phyloP scores from a whole-genome alignment of 2,329 filamentous ascomycete genomes.

The Fusarium neocosmosporiellum region DNA sequence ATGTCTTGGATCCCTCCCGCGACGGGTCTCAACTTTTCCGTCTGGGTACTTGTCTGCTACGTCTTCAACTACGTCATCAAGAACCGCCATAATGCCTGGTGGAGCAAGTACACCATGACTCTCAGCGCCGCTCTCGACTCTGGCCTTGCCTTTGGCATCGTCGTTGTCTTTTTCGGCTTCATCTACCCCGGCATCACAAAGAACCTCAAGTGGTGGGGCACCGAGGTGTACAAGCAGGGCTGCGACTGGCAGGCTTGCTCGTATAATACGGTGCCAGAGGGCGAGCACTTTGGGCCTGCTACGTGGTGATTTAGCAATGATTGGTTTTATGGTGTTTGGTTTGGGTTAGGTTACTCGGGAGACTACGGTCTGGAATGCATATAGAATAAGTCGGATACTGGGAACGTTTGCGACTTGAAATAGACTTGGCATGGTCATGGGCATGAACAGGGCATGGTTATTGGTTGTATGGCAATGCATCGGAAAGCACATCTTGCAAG shows the following conservation, averaged over 20 bases:
- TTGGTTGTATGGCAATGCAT: constrained; percentile 3
- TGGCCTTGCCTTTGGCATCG: constrained; percentile 82
- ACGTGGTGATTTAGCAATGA: constrained; percentile 57
- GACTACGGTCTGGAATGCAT: constrained; percentile 19
- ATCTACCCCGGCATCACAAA: constrained; percentile 83
- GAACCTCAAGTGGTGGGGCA: constrained; percentile 87
- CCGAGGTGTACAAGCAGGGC: constrained; percentile 84
- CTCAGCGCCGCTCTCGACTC: constrained; percentile 85
- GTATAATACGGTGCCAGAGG: constrained; percentile 72
- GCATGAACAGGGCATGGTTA: constrained; percentile 14
- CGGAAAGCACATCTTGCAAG: neutral
- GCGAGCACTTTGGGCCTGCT: constrained; percentile 74
- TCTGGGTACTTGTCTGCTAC: constrained; percentile 88
- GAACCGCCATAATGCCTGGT: constrained; percentile 78
- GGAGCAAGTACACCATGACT: constrained; percentile 93
- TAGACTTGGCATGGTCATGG: constrained; percentile 31
- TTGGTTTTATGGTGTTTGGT: neutral
- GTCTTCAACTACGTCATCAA: constrained; percentile 84
- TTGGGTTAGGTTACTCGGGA: neutral
- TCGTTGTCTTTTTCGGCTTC: constrained; percentile 87
- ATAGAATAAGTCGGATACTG: constrained; percentile 29
- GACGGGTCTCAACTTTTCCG: constrained; percentile 86
- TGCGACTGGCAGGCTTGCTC: constrained; percentile 88
- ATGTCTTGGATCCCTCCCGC: constrained; percentile 90
- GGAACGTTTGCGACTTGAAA: constrained; percentile 5